Evolutionary conservation across 345 rosid species (phyloP), one percentile per base, ranked within the genome.

Genomic region (Eutrema heterophyllum): DNA sequence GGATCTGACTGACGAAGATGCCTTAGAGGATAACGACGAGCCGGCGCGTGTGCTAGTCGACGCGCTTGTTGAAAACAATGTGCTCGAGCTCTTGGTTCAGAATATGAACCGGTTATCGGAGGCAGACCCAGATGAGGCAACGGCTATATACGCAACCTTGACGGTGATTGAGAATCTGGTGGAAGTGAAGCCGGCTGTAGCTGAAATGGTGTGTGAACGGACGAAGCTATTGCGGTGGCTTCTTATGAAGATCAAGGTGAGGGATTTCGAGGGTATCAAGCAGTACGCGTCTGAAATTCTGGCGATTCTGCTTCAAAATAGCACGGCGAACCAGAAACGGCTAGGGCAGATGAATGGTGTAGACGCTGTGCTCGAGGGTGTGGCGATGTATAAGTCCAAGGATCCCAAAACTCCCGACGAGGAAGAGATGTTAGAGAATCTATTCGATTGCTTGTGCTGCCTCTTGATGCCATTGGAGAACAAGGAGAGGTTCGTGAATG

Each of bases 381-480:
- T 94, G 75, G 95, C 97, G 0, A 85, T 89, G 88, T 94, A 92
- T 80, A 94, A 92, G 82, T 86, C 96, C 0, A 91, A 83, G 80
- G 99, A 94, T 67, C 99, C 99, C 0, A 94, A 86, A 86, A 87
- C 77, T 18, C 81, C 86, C 14, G 97, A 94, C 16, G 99, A 94
- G 82, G 97, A 92, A 81, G 99, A 94, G 83, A 91, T 94, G 99
- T 72, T 94, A 67, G 99, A 94, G 87, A 94, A 94, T 80, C 65
- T 94, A 32, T 94, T 94, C 38, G 96, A 94, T 80, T 82, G 84
- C 14, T 69, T 94, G 84, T 94, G 99, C 67, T 91, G 99, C 65
- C 77, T 94, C 78, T 78, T 94, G 82, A 94, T 94, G 99, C 99
- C 99, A 0, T 78, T 91, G 79, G 97, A 94, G 96, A 94, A 94